Evolutionary conservation across 2,329 filamentous ascomycete genomes (phyloP).

Genomic region (Fusarium clavum): DNA sequence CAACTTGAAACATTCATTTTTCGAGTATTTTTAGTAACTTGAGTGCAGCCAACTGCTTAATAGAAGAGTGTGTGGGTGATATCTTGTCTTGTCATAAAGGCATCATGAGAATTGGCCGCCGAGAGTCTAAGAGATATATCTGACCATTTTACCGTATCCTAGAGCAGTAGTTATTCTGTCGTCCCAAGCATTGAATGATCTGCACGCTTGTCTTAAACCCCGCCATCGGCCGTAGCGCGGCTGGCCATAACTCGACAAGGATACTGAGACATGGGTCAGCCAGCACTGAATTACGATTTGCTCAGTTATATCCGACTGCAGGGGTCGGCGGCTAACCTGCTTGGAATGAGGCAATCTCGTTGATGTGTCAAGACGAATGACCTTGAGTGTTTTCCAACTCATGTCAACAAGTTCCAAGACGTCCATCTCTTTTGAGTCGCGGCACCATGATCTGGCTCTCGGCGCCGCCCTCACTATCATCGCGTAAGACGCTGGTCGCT

Average conservation of each 20-base stretch:
- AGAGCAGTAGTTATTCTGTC: background rate
- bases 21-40: rapidly evolving
- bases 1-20: background rate
- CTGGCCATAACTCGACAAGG: slow-evolving; percentile 2
- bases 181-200: background rate
- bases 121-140: rapidly evolving
- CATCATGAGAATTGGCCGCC: background rate
- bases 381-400: background rate
- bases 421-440: background rate
- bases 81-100: background rate
- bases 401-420: background rate
- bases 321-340: background rate
- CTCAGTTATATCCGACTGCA: background rate
- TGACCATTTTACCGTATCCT: no score
- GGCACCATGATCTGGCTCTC: slow-evolving; percentile 7
- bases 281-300: background rate
- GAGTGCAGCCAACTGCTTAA: background rate
- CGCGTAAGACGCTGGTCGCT: slow-evolving; percentile 13
- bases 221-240: background rate
- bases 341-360: background rate
- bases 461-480: background rate
- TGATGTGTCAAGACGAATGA: background rate
- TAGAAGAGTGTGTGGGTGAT: background rate
- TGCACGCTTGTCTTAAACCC: background rate
- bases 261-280: background rate